phyloP scores from a whole-genome alignment of 1,139 yeast species.

The Taphrina wiesneri region DNA sequence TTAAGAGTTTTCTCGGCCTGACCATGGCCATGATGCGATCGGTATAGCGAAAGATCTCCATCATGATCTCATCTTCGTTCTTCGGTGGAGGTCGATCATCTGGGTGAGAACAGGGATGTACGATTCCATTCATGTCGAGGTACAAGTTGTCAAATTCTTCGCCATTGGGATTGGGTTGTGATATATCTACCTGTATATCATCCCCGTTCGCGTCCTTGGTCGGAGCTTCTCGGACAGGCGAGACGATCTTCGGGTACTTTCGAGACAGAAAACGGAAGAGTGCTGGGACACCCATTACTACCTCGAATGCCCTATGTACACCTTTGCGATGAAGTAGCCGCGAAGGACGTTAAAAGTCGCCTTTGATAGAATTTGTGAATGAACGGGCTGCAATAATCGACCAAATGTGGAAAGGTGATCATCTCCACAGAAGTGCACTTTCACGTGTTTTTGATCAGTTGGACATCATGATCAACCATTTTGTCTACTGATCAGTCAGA shows the following conservation, averaged over 20 bases:
- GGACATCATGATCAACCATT: too few relatives aligned
- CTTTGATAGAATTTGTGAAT: background rate
- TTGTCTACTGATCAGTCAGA: background rate
- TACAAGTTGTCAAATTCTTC: conserved; percentile 81
- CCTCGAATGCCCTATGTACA: background rate
- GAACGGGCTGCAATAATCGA: background rate
- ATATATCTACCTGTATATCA: conserved; percentile 64
- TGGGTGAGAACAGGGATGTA: conserved; percentile 96
- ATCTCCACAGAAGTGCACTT: background rate
- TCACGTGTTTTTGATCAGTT: background rate
- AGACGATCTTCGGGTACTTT: conserved; percentile 90
- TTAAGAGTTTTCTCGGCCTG: conserved; percentile 84
- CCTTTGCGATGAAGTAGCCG: too few relatives aligned
- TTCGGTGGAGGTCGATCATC: conserved; percentile 92
- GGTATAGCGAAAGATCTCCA: conserved; percentile 85
- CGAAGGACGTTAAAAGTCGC: background rate
- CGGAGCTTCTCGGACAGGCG: conserved; percentile 82
- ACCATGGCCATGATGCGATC: conserved; percentile 90
- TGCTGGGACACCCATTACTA: conserved; percentile 59
- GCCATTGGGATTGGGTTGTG: conserved; percentile 88
- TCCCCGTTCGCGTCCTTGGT: conserved; percentile 57
- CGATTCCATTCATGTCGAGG: conserved; percentile 92
- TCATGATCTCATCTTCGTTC: conserved; percentile 91
- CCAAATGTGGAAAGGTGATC: background rate
- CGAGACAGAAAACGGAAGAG: conserved; percentile 93